Base-by-base conservation (phyloP, 148 eudicot species). In the Camellia lanceoleosa region DNA sequence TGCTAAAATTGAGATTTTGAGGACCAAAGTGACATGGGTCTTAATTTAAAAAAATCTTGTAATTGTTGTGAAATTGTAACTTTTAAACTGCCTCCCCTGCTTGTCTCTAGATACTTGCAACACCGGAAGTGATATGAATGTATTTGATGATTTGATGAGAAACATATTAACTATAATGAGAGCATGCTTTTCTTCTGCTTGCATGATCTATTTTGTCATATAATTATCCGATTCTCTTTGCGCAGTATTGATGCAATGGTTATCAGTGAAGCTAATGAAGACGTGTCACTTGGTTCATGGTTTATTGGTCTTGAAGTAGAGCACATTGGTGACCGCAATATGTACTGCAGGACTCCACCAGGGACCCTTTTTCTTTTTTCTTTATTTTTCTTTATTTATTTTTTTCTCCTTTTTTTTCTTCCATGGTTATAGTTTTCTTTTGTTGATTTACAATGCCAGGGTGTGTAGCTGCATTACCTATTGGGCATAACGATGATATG, bases 231-330 rank as follows among this genome's bases (percentile, higher is more conserved):
- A 44, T 56, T 71, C 51, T 30, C 18, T 71, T 44, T 80, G 70
- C 85, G 86, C 91, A 95, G 98, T 51, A 93, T 95, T 92, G 98
- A 95, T 80, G 80, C 81, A 11, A 76, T 92, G 93, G 93, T 95
- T 23, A 68, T 88, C 0, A 78, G 78, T 74, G 97, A 95, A 89
- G 97, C 97, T 62, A 65, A 30, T 30, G 38, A 30, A 30, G 38
- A 30, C 38, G 0, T 30, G 38, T 30, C 38, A 30, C 38, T 30
- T 30, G 38, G 38, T 30, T 30, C 38, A 30, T 30, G 38, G 38
- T 30, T 30, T 30, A 30, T 30, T 30, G 38, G 38, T 30, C 38
- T 30, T 30, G 38, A 30, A 30, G 38, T 30, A 30, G 38, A 30
- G 38, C 38, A 30, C 38, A 30, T 30, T 30, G 38, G 38, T 30